These are phyloP conservation scores for Triticum monococcum DNA, from an alignment of 176 grass and related monocot species.

Conservation along the genomic window DNA sequence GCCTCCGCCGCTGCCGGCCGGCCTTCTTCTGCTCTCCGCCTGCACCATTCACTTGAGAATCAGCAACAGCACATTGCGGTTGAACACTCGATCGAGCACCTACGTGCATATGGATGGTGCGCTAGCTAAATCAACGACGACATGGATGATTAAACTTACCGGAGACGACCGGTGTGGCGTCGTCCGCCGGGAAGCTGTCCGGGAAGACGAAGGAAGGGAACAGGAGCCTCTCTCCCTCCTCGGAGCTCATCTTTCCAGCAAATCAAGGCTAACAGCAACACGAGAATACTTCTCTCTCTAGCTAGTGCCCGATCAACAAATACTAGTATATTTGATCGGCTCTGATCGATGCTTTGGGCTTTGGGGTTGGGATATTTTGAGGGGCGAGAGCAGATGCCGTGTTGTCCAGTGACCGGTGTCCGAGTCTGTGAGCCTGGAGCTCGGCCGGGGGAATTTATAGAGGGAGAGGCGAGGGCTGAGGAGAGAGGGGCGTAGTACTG, in stretches of 20 bases:
- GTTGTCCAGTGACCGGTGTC: constrained; percentile 11
- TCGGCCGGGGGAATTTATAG: constrained; percentile 38
- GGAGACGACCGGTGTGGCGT: constrained; percentile 12
- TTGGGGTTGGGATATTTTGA: constrained; percentile 26
- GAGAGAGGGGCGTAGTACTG: neutral
- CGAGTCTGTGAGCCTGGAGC: constrained; percentile 32
- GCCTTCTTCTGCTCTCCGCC: constrained; percentile 53
- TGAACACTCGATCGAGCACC: neutral
- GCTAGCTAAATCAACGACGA: neutral
- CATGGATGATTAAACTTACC: neutral
- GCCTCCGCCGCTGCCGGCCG: constrained; percentile 52
- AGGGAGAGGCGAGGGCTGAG: neutral
- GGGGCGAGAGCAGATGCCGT: neutral
- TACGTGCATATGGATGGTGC: neutral
- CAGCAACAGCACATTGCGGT: neutral
- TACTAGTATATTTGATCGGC: constrained; percentile 3
- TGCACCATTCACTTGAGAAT: neutral
- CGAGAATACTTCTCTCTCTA: neutral
- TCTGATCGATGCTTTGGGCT: neutral
- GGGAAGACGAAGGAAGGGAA: constrained; percentile 49
- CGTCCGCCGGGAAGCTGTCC: constrained; percentile 28
- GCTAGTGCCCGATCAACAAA: neutral
- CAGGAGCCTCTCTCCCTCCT: constrained; percentile 54
- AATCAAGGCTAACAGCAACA: neutral
- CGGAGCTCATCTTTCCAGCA: constrained; percentile 34